Conservation (phyloP, 2,329 filamentous ascomycete genomes). For the Beauveria caledonica region DNA sequence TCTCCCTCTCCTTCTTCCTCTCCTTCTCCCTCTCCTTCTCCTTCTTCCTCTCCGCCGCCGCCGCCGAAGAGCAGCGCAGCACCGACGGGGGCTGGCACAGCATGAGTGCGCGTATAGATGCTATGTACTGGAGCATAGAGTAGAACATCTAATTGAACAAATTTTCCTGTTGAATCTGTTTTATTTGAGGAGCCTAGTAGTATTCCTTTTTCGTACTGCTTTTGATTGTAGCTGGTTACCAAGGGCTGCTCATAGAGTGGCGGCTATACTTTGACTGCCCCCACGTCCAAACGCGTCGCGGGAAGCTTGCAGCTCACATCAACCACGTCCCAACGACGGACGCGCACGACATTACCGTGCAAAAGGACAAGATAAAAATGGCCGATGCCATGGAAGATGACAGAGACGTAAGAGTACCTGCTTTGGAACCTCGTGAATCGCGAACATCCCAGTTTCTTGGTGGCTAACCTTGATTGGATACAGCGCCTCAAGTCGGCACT, state of each 20-base stretch:
- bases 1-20: not conserved
- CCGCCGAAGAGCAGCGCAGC: not conserved
- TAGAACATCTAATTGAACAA: not conserved
- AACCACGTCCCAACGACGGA: not conserved
- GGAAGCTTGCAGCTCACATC: not conserved
- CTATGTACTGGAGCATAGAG: not conserved
- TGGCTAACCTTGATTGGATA: not conserved
- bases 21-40: not conserved
- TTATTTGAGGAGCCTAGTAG: no score
- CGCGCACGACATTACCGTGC: not conserved
- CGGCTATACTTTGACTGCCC: not conserved
- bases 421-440: not conserved
- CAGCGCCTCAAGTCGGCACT: slow-evolving; percentile 77
- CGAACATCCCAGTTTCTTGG: not conserved
- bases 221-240: not conserved
- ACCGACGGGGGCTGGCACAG: not conserved
- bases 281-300: slow-evolving; percentile 4
- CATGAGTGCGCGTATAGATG: not conserved
- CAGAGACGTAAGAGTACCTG: slow-evolving; percentile 23
- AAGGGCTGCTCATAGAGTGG: not conserved
- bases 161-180: not conserved
- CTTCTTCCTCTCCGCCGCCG: not conserved
- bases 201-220: not conserved
- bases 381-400: slow-evolving; percentile 27
- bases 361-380: slow-evolving; percentile 19